Base-by-base conservation (phyloP, 164 flowering plant species). In the Vitis amurensis region DNA sequence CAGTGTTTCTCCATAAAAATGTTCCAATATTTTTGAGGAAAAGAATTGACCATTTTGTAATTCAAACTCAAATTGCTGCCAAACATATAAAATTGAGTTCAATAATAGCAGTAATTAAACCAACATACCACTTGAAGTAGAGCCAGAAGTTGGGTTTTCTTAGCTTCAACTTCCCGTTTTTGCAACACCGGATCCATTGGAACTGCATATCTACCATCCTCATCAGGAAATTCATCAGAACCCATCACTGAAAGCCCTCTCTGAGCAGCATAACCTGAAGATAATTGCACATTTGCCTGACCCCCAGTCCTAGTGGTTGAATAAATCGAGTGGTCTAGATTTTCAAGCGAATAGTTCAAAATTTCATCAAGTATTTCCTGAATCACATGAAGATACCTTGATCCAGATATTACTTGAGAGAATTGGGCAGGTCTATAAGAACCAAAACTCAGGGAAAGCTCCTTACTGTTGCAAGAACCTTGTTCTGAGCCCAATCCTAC, bases 281-380 rank as follows among this genome's bases (percentile, higher is more conserved):
- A 72, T 47, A 50, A 63, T 13, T 73, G 66, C 0, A 31, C 44
- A 51, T 72, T 79, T 19, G 71, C 64, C 51, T 72, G 75, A 64
- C 69, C 31, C n/a, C 68, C 67, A 9, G 30, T 53, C 10, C 71
- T 73, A 37, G 69, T 55, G 19, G 68, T 12, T 3, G 69, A 73
- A 67, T 56, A 73, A 48, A 74, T 29, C n/a, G 56, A 16, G 4
- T 66, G 56, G 12, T 84, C 83, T 13, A 77, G 50, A 79, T 75
- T 84, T 74, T 79, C 88, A 16, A 89, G 76, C 5, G 95, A 78
- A 76, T 75, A 86, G 63, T 71, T 81, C 13, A 96, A 86, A 70
- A 91, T 67, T 62, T 90, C 87, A 17, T 85, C 70, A 29, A 95
- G 94, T 71, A 95, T 87, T 70, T 91, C 88, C 77, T 92, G 98